Evolutionary conservation across 2,329 filamentous ascomycete species (phyloP).

Genomic region (Colletotrichum brevisporum): DNA sequence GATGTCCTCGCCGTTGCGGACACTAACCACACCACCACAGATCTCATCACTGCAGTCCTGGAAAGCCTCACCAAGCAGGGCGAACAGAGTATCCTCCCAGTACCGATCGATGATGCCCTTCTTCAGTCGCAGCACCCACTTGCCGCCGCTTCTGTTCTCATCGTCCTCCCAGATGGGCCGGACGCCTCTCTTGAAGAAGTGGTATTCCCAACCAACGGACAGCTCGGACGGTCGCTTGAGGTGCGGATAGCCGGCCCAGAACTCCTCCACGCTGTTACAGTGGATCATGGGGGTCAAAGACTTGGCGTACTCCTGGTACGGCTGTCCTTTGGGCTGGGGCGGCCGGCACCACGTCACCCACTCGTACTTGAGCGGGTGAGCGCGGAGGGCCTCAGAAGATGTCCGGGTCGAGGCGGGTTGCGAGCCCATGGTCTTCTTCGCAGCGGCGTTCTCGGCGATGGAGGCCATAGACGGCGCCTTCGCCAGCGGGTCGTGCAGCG

Average conservation of each 20-base stretch:
- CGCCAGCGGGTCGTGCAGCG: constrained; percentile 50
- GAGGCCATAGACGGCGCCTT: constrained; percentile 60
- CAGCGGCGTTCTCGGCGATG: constrained; percentile 72
- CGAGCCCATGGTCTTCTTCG: constrained; percentile 30
- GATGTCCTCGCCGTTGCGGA: constrained; percentile 96
- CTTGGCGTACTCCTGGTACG: constrained; percentile 92
- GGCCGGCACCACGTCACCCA: constrained; percentile 99
- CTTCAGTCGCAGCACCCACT: constrained; percentile 97
- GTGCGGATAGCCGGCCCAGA: constrained; percentile 90
- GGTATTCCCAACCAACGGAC: constrained; percentile 95
- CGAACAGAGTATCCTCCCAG: constrained; percentile 94
- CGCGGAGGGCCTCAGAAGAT: constrained; percentile 36
- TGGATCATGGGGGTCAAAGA: constrained; percentile 89
- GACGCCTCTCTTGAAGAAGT: constrained; percentile 97
- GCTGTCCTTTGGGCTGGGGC: constrained; percentile 94
- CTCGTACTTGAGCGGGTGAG: constrained; percentile 76
- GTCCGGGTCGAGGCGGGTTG: constrained; percentile 39
- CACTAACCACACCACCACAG: constrained; percentile 93
- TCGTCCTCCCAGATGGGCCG: constrained; percentile 99
- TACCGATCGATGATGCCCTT: constrained; percentile 97
- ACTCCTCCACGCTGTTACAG: constrained; percentile 88
- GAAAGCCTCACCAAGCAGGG: constrained; percentile 95
- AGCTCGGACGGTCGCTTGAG: constrained; percentile 90
- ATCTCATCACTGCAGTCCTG: constrained; percentile 93
- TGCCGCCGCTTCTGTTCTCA: constrained; percentile 94